These are phyloP conservation scores for Grosmannia clavigera DNA, from an alignment of 2,329 filamentous ascomycete genomes.

Conservation along the genomic window DNA sequence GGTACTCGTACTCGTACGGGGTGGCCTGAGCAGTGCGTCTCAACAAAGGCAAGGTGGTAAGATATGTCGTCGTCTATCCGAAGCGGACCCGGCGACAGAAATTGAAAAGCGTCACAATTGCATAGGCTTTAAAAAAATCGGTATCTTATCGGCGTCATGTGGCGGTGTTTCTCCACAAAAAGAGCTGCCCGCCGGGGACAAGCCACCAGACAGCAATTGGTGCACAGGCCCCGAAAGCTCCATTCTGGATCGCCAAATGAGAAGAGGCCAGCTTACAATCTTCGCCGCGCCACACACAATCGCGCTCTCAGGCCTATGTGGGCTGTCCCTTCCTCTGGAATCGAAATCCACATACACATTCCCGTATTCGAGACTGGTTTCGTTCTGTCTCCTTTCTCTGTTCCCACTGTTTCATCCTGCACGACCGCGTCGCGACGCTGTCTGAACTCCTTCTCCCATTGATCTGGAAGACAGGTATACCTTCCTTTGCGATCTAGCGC, in stretches of 20 bases:
- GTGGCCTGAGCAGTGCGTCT: neutral
- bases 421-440: neutral
- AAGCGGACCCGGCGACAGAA: neutral
- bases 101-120: neutral
- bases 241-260: neutral
- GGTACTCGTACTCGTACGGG: neutral
- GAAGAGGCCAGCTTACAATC: constrained; percentile 15
- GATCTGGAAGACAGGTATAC: neutral
- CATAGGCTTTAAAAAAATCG: neutral
- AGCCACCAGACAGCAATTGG: neutral
- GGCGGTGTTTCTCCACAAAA: neutral
- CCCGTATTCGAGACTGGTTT: neutral
- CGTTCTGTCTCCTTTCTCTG: neutral
- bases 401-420: neutral
- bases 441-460: neutral
- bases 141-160: constrained; percentile 1
- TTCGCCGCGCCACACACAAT: constrained; percentile 6
- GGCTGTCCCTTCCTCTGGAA: neutral
- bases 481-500: neutral
- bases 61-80: neutral
- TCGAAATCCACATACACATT: neutral
- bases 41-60: neutral
- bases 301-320: neutral
- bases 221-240: constrained; percentile 1
- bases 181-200: neutral